These are phyloP conservation scores for Dinochytrium kinnereticum DNA, from an alignment of 371 early-diverging fungal genomes.

Conservation along the genomic window DNA sequence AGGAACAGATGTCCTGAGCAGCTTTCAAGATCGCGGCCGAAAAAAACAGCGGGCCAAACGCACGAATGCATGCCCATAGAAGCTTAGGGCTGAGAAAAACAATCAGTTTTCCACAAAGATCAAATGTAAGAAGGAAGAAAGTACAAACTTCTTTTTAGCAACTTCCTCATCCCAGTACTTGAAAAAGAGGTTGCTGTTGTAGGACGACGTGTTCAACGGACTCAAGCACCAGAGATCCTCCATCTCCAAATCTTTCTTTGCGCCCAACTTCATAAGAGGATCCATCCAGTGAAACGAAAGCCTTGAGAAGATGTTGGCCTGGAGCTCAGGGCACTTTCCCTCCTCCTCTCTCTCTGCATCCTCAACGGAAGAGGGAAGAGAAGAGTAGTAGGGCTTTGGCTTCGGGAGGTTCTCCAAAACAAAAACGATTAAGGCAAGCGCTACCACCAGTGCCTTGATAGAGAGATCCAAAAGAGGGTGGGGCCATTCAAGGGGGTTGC, in stretches of 20 bases:
- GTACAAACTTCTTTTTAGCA: slow-evolving; percentile 54
- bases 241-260: slow-evolving; percentile 71
- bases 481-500: background rate
- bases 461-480: background rate
- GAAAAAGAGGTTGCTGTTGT: slow-evolving; percentile 70
- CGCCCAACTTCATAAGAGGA: slow-evolving; percentile 82
- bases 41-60: slow-evolving; percentile 74
- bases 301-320: slow-evolving; percentile 83
- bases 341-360: slow-evolving; percentile 46
- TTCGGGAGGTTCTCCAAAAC: slow-evolving; percentile 65
- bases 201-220: slow-evolving; percentile 66
- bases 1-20: slow-evolving; percentile 78
- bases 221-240: slow-evolving; percentile 84
- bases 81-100: slow-evolving; percentile 66
- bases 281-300: slow-evolving; percentile 93
- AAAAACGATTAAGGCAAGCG: slow-evolving; percentile 61
- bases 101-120: no score
- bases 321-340: slow-evolving; percentile 73
- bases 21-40: slow-evolving; percentile 79
- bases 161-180: slow-evolving; percentile 62
- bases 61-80: slow-evolving; percentile 62
- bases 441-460: slow-evolving; percentile 50
- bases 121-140: background rate
- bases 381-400: slow-evolving; percentile 66
- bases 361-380: slow-evolving; percentile 24